Evolutionary conservation across 2,329 filamentous ascomycete species (phyloP), one percentile per base, ranked within the genome.

Genomic region (Mycosphaerella sp.): DNA sequence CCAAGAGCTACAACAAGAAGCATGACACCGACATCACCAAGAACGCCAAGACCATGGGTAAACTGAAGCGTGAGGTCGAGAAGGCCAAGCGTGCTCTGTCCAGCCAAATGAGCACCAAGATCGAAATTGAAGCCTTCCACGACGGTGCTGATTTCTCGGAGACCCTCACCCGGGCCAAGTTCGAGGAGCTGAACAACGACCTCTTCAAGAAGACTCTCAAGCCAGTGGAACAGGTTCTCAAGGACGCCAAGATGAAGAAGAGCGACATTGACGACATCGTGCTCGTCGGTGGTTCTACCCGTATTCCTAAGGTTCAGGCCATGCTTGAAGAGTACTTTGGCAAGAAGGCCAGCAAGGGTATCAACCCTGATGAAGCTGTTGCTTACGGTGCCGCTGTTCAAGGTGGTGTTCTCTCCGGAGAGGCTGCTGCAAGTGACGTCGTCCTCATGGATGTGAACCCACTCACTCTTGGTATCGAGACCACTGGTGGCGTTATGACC

Each of bases 121-220:
- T 73, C 55, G 93, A 97, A 78, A 96, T 98, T 62, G 93, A 98
- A 76, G 86, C 89, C 65, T 95, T 98, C 87, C 87, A 89, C 78
- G 84, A 95, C 67, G 93, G 93, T 79, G 86, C 95, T 65, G 93
- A 97, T 75, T 95, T 97, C 81, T 96, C 91, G 46, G 92, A 97
- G 84, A 96, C 90, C 60, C 83, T 98, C 50, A 96, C 92, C 73
- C 89, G 92, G 67, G 93, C 93, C 81, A 97, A 97, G 83, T 97
- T 98, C 69, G 93, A 98, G 79, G 92, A 97, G 78, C 83, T 97
- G 68, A 97, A 97, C 87, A 91, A 91, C 67, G 92, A 97, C 69
- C 85, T 97, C 59, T 97, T 97, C 86, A 95, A 95, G 86, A 95
- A 93, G 83, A 97, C 93, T 55, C 83, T 97, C 64, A 95, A 96